phyloP scores from a whole-genome alignment of 441 rosid species.

The Adansonia gregorii region DNA sequence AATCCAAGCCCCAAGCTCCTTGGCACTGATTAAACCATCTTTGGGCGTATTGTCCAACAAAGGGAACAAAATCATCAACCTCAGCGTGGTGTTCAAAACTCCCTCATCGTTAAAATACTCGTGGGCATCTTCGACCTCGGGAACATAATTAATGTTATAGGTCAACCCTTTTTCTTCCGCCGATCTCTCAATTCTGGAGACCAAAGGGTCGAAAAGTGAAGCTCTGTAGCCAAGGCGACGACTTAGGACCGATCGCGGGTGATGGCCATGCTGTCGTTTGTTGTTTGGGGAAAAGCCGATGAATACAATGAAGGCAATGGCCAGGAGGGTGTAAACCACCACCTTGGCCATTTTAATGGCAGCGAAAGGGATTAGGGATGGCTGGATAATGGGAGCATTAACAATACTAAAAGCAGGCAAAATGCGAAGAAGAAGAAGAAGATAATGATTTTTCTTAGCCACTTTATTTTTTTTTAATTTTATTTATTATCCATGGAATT shows the following conservation, averaged over 20 bases:
- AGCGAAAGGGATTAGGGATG: neutral
- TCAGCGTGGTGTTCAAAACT: conserved; percentile 5
- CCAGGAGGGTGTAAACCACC: conserved; percentile 53
- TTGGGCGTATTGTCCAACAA: conserved; percentile 53
- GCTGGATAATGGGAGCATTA: neutral
- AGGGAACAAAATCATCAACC: conserved; percentile 49
- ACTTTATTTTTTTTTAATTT: neutral
- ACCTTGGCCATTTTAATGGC: conserved; percentile 42
- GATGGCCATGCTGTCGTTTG: conserved; percentile 4
- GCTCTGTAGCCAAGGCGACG: conserved; percentile 57
- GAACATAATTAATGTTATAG: neutral
- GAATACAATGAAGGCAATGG: conserved; percentile 43
- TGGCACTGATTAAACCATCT: conserved; percentile 51
- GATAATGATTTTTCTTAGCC: no score
- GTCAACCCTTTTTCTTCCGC: conserved; percentile 29
- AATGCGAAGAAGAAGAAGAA: neutral
- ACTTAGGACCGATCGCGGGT: conserved; percentile 9
- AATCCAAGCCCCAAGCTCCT: conserved; percentile 69
- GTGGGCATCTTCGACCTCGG: neutral
- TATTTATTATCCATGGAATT: neutral
- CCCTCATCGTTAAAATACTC: conserved; percentile 8
- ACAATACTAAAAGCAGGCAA: neutral
- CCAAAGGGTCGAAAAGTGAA: conserved; percentile 59
- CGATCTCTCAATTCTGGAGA: conserved; percentile 45
- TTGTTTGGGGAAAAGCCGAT: conserved; percentile 31